A percentile compares a stretch with the other conserved stretches of the same genome.
Conservation (phyloP, 495 filamentous ascomycete genomes). For the Penicillium riverlandense region DNA sequence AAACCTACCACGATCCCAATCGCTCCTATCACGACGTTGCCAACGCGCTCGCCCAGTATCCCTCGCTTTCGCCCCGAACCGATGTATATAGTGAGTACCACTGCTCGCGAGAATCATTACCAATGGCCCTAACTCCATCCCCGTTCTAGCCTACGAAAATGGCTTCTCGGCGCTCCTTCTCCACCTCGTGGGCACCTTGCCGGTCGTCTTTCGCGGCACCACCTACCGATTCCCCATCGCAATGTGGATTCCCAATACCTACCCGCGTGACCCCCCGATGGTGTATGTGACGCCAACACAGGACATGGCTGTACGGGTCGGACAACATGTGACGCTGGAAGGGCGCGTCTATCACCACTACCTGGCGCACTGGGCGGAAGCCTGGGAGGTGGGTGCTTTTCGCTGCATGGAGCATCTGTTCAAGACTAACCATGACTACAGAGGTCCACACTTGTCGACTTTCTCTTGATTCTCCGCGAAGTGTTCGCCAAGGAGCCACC, state of each 20-base stretch:
- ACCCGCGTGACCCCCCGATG: slow-evolving; percentile 78
- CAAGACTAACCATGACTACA: slow-evolving; percentile 20
- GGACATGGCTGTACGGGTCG: slow-evolving; percentile 82
- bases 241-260: slow-evolving; percentile 92
- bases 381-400: slow-evolving; percentile 72
- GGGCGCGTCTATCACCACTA: slow-evolving; percentile 95
- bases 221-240: slow-evolving; percentile 88
- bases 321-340: slow-evolving; percentile 92
- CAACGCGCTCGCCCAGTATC: slow-evolving; percentile 71
- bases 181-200: slow-evolving; percentile 78
- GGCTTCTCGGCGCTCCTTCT: slow-evolving; percentile 82
- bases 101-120: not conserved
- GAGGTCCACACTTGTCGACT: slow-evolving; percentile 75
- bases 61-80: slow-evolving; percentile 81
- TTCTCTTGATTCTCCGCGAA: slow-evolving; percentile 74
- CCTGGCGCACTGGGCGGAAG: slow-evolving; percentile 77
- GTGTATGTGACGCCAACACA: slow-evolving; percentile 82
- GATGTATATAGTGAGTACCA: slow-evolving; percentile 81
- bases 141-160: slow-evolving; percentile 69
- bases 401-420: not conserved
- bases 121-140: too few relatives aligned
- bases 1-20: slow-evolving; percentile 86
- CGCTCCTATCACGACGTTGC: slow-evolving; percentile 89
- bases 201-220: slow-evolving; percentile 78
- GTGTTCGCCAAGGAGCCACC: slow-evolving; percentile 94